Evolutionary conservation across 1,284 basidiomycete genomes (phyloP).

Genomic region (Ceratobasidium sp.): DNA sequence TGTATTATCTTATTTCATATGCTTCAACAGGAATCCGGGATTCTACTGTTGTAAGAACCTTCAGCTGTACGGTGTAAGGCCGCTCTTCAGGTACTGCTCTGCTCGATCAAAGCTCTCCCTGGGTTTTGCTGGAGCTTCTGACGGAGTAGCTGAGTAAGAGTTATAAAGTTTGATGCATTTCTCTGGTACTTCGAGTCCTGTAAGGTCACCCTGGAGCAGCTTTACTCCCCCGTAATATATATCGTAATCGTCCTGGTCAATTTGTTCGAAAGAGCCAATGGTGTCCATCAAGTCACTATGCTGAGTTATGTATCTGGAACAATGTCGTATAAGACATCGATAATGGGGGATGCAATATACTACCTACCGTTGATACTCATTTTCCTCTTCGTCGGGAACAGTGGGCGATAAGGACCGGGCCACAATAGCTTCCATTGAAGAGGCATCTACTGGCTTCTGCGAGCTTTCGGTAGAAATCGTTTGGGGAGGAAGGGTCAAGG

Average conservation of each 20-base stretch:
- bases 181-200: slow-evolving; percentile 36
- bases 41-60: background rate
- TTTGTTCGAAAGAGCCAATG: slow-evolving; percentile 47
- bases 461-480: slow-evolving; percentile 42
- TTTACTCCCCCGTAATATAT: slow-evolving; percentile 51
- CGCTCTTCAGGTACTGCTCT: slow-evolving; percentile 27
- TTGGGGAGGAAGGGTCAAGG: slow-evolving; percentile 37
- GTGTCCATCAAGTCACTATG: slow-evolving; percentile 51
- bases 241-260: slow-evolving; percentile 54
- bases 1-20: too few species aligned
- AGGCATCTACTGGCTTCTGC: slow-evolving; percentile 54
- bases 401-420: slow-evolving; percentile 67
- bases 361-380: slow-evolving; percentile 78
- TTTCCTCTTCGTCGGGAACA: slow-evolving; percentile 67
- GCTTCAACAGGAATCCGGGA: too few species aligned
- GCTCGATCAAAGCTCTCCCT: slow-evolving; percentile 19
- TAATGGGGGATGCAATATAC: slow-evolving; percentile 64
- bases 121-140: slow-evolving; percentile 13
- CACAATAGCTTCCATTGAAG: slow-evolving; percentile 71
- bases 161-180: slow-evolving; percentile 22
- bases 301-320: slow-evolving; percentile 56
- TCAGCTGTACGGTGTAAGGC: background rate
- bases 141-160: background rate
- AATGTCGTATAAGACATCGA: slow-evolving; percentile 50
- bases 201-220: slow-evolving; percentile 48